phyloP scores from a whole-genome alignment of 2,329 filamentous ascomycete genomes.

The Scleromitrula shiraiana region DNA sequence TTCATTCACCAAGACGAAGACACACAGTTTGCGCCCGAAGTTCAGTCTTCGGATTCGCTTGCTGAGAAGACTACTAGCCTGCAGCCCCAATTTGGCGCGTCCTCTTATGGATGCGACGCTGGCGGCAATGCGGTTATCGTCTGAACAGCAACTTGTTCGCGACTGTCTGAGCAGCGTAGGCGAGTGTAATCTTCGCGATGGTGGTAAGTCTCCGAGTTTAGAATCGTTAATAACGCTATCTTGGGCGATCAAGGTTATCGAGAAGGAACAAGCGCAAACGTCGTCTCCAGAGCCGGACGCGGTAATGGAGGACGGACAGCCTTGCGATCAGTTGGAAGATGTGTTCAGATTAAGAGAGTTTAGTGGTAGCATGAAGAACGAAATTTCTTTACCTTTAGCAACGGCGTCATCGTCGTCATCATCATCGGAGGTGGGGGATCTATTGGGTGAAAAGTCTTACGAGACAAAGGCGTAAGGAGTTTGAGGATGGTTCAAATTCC shows the following conservation, averaged over 20 bases:
- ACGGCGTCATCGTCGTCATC: too few species aligned
- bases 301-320: slow-evolving; percentile 24
- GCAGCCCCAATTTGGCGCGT: slow-evolving; percentile 69
- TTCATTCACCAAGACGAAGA: slow-evolving; percentile 43
- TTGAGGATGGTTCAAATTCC: slow-evolving; percentile 13
- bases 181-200: slow-evolving; percentile 20
- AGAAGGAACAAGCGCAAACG: slow-evolving; percentile 19
- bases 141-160: slow-evolving; percentile 36
- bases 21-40: slow-evolving; percentile 26
- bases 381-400: slow-evolving; percentile 7
- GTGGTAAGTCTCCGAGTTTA: slow-evolving; percentile 21
- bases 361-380: slow-evolving; percentile 5
- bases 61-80: slow-evolving; percentile 51
- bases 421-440: slow-evolving; percentile 10
- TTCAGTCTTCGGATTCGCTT: slow-evolving; percentile 30
- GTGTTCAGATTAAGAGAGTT: slow-evolving; percentile 21
- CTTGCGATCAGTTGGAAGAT: slow-evolving; percentile 21
- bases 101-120: slow-evolving; percentile 66
- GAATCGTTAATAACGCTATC: slow-evolving; percentile 29
- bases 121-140: slow-evolving; percentile 63
- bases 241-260: slow-evolving; percentile 27
- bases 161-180: slow-evolving; percentile 27
- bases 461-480: slow-evolving; percentile 24
- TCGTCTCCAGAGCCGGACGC: slow-evolving; percentile 19
- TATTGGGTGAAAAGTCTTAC: slow-evolving; percentile 23